Evolutionary conservation across 768 basidiomycete genomes (phyloP), one percentile per base, ranked within the genome.

Genomic region (Tubosaeta sp.): DNA sequence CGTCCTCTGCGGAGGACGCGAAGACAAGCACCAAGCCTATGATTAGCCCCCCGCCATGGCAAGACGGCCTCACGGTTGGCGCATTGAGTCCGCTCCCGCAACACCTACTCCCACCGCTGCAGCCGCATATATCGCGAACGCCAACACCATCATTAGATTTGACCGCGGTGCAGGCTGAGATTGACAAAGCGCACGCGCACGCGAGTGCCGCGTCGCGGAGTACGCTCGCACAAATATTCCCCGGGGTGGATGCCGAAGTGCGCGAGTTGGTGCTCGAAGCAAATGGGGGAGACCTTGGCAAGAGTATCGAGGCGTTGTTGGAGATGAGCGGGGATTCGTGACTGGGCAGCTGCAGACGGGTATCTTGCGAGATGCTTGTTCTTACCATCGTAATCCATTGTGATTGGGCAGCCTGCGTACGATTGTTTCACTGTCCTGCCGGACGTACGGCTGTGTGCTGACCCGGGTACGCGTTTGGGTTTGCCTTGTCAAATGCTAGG

Each of bases 161-260:
- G 42, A 74, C 78, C 6, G 85, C 80, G 1, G 74, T 91, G 48
- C 86, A 89, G 59, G 80, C 78, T 19, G 81, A 89, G 72, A 91
- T 86, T 57, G 93, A 95, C 64, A 74, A 74, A 10, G 88, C 88
- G 19, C 84, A 89, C 59, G 83, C 84, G 53, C 78, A 84, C 41
- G 89, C 87, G 19, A 81, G 81, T 14, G 80, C 76, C 14, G 89
- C 88, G 3, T 78, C 90, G 46, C 72, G 77, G 50, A 84, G 84
- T 59, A 95, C 93, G 29, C 71, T 97, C 55, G 70, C 79, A 51
- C 91, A 95, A 71, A 95, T 95, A 55, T 97, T 97, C 78, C 94
- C 94, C 2, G 68, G 67, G 10, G 75, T 88, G 57, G 95, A 97
- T 63, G 67, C 67, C 43, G 95, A 95, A 68, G 82, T 97, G 31